Base-by-base conservation (phyloP, 768 basidiomycete species). In the Boletus sensibilis region DNA sequence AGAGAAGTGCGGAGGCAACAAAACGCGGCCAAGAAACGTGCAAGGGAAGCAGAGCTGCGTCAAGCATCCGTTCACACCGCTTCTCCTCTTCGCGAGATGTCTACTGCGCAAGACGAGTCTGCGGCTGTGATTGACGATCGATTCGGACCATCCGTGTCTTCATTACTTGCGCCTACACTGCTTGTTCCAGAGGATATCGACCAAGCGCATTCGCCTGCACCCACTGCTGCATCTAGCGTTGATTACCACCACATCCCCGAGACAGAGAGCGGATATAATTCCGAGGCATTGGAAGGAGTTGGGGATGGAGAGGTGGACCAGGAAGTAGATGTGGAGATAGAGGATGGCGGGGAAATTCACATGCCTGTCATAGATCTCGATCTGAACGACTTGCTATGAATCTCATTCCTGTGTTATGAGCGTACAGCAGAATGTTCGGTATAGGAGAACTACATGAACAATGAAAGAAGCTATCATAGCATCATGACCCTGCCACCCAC, bases 241-340 rank as follows among this genome's bases (percentile, higher is more conserved):
- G 83, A 84, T 53, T 70, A 58, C 48, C 67, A 65, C 25, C 65
- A 65, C 29, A 25, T 57, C 23, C 78, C 73, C 29, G 80, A 79
- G 35, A 74, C 71, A 14, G 78, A 79, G 61, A 85, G 82, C 57
- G 84, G 79, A 27, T 84, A 85, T 55, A 82, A 81, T 50, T 81
- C 84, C 1, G 84, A 83, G 45, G 47, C 35, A 42, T n/a, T 71
- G 43, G 75, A 75, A 10, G 69, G 68, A 18, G 59, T 56, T 33
- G 63, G 68, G 27, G 71, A 70, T 11, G 63, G 60, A 13, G 67
- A 71, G 20, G 61, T 23, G 13, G 67, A 71, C 18, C 56, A 65
- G 18, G 69, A 71, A 9, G 63, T 55, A 39, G 64, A 69, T n/a
- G 38, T 59, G 25, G 63, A 67, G 35, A 50, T 55, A 9, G 68